Percentiles rank a stretch among this genome's conserved stretches.
phyloP scores from a whole-genome alignment of 208 protist genomes.

The Borovskyia barvae region DNA sequence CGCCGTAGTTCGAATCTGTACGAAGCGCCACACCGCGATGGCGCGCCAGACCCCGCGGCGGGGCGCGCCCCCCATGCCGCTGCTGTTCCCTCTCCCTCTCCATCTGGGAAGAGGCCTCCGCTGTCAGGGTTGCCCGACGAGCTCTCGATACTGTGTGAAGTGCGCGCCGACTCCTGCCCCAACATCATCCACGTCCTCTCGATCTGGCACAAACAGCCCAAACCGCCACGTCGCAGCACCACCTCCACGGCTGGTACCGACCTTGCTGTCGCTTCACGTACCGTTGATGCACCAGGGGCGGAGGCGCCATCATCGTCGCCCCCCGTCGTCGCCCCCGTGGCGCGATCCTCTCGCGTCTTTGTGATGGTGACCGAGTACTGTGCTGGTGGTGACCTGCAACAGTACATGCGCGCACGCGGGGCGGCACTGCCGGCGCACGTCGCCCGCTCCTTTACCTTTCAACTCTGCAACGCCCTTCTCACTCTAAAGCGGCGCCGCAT shows the following conservation, averaged over 20 bases:
- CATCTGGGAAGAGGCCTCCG: neutral
- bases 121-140: conserved; percentile 25
- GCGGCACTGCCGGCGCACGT: conserved; percentile 17
- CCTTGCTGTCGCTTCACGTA: neutral
- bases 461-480: conserved; percentile 59
- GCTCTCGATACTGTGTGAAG: conserved; percentile 22
- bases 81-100: neutral
- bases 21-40: too few species aligned
- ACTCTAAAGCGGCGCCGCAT: conserved; percentile 40
- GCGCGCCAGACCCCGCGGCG: too few species aligned
- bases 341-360: conserved; percentile 17
- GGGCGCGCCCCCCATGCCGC: neutral
- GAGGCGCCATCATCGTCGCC: conserved; percentile 1
- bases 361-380: conserved; percentile 67
- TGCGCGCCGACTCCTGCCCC: conserved; percentile 32
- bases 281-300: neutral
- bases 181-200: conserved; percentile 40
- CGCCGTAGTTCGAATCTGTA: neutral
- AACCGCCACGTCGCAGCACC: neutral
- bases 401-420: conserved; percentile 23
- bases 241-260: neutral
- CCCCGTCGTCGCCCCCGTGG: conserved; percentile 5
- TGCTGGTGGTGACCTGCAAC: conserved; percentile 54
- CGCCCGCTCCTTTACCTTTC: conserved; percentile 50
- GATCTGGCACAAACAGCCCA: conserved; percentile 26